These are phyloP conservation scores for Xerocomellus chrysenteron DNA, from an alignment of 768 basidiomycete species.

Conservation along the genomic window DNA sequence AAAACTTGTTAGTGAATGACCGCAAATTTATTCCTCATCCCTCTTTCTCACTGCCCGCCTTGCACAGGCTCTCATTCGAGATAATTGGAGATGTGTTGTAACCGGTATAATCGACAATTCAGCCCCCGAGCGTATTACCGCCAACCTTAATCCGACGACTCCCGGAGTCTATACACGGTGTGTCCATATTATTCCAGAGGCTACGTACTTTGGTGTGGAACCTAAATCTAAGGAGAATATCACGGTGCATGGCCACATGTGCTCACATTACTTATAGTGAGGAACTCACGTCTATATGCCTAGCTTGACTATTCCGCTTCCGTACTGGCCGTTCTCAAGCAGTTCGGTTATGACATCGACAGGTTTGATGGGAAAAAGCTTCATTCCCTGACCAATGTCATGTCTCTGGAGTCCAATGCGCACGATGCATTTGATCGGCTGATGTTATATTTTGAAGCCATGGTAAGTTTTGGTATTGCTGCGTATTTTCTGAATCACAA, in stretches of 20 bases:
- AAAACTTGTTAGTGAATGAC: background rate
- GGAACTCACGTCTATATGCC: background rate
- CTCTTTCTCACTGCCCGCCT: background rate
- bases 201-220: constrained; percentile 1
- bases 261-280: background rate
- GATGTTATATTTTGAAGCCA: constrained; percentile 6
- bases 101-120: constrained; percentile 25
- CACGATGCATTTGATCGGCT: constrained; percentile 4
- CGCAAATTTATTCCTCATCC: background rate
- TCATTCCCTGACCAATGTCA: constrained; percentile 11
- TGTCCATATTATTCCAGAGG: constrained; percentile 5
- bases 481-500: background rate
- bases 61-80: constrained; percentile 38
- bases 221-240: background rate
- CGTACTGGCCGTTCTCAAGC: constrained; percentile 1
- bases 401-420: background rate
- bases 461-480: background rate
- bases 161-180: background rate
- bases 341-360: constrained; percentile 2
- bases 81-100: constrained; percentile 36
- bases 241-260: background rate
- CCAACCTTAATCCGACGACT: background rate
- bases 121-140: background rate
- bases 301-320: constrained; percentile 5
- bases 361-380: background rate